Evolutionary conservation across 345 rosid genomes (phyloP), one percentile per base, ranked within the genome.

Genomic region (Xanthoceras sorbifolium): DNA sequence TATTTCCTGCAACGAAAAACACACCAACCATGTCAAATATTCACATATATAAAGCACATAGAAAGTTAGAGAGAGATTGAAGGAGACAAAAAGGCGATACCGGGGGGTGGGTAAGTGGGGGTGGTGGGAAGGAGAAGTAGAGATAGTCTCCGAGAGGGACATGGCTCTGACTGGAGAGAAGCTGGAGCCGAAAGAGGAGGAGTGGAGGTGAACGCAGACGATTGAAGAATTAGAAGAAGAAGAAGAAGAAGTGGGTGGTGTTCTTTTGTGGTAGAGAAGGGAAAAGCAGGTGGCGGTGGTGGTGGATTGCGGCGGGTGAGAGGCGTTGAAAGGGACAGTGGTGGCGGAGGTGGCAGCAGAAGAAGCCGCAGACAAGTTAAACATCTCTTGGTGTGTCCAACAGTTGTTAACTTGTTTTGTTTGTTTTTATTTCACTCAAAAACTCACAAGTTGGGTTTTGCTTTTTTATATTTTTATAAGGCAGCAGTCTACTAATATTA

Each of bases 111-210:
- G 71, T 67, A 84, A 73, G 28, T 64, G 87, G 12, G 77, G 66
- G 61, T 81, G 82, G 57, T 62, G 63, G 67, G 36, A 78, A 3
- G 79, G 57, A 73, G 67, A 42, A 73, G 67, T 73, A 64, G 82
- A 77, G 42, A 80, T 50, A 59, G 83, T 83, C 48, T 87, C 87
- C 69, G 92, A 79, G 12, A 82, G 85, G 29, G 89, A 76, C 93
- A 90, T 87, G 70, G 92, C 85, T 85, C 79, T 85, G 65, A 86
- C 68, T 22, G 84, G 77, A 59, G 80, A 48, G 60, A 60, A 72
- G 72, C 76, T 84, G 2, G 74, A 81, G 65, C 87, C n/a, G n/a
- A n/a, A n/a, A n/a, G n/a, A n/a, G n/a, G 64, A 76, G 64, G 26
- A 54, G 72, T 44, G 86, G 48, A 84, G 79, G 73, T 80, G 81